These are phyloP conservation scores for Mycena sanguinolenta DNA, from an alignment of 768 basidiomycete genomes.

Conservation along the genomic window DNA sequence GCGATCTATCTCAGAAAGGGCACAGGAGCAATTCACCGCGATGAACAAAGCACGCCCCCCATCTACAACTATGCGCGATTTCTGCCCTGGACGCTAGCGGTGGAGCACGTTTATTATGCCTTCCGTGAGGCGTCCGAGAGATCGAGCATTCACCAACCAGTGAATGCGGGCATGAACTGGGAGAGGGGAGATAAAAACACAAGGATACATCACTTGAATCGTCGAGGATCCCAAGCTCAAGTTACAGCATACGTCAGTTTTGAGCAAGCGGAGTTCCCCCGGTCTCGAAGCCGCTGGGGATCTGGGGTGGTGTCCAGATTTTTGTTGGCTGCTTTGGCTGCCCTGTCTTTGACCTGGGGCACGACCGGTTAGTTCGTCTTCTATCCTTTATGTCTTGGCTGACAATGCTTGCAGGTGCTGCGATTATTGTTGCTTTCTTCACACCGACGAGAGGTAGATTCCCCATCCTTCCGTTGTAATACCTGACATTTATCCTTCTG, in stretches of 20 bases:
- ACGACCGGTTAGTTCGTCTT: slow-evolving; percentile 12
- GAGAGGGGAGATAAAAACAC: slow-evolving; percentile 29
- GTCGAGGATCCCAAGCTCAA: slow-evolving; percentile 27
- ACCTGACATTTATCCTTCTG: not conserved
- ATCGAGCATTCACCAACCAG: slow-evolving; percentile 35
- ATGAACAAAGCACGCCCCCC: slow-evolving; percentile 43
- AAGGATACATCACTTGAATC: slow-evolving; percentile 20
- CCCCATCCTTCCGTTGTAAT: not conserved
- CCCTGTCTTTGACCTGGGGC: slow-evolving; percentile 40
- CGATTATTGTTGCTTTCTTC: slow-evolving; percentile 38
- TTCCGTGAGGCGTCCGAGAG: slow-evolving; percentile 42
- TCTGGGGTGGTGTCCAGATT: slow-evolving; percentile 35
- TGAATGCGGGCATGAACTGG: slow-evolving; percentile 37
- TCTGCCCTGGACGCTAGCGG: slow-evolving; percentile 45
- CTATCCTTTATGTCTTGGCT: not conserved
- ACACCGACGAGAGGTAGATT: slow-evolving; percentile 39
- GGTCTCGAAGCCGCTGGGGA: slow-evolving; percentile 30
- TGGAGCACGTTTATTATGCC: slow-evolving; percentile 40
- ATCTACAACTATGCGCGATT: slow-evolving; percentile 50
- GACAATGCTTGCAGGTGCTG: slow-evolving; percentile 26
- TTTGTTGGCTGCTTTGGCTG: slow-evolving; percentile 36
- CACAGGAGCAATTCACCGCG: slow-evolving; percentile 33
- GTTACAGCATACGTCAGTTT: slow-evolving; percentile 28
- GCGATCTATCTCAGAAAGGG: slow-evolving; percentile 39
- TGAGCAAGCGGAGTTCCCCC: slow-evolving; percentile 1